A percentile compares a stretch with the other conserved stretches of the same genome.
Conservation (phyloP, 176 grass and related monocot species). For the Aegilops tauschii region DNA sequence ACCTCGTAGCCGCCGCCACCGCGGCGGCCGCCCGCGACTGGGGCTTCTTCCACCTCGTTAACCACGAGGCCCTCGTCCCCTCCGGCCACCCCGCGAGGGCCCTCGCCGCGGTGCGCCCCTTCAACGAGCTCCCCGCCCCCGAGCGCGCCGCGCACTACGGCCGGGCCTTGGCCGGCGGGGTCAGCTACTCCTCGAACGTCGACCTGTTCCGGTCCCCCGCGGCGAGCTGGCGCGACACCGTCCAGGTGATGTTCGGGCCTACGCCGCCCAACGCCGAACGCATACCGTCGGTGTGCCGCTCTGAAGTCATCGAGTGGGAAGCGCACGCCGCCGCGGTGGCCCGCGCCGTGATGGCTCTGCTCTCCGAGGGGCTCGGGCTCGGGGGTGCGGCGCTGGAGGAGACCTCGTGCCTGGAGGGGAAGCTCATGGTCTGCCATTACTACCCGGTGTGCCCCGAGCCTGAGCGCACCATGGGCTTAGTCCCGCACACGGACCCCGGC, state of each 20-base stretch:
- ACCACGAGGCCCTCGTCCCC: conserved; percentile 47
- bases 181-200: conserved; percentile 68
- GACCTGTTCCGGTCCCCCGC: conserved; percentile 61
- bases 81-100: conserved; percentile 17
- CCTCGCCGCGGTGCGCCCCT: conserved; percentile 51
- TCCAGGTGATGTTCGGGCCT: conserved; percentile 48
- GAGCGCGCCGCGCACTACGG: conserved; percentile 61
- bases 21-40: conserved; percentile 39
- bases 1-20: conserved; percentile 13
- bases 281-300: conserved; percentile 53
- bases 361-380: conserved; percentile 60
- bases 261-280: conserved; percentile 27
- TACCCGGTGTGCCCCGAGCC: conserved; percentile 84
- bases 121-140: conserved; percentile 53
- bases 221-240: conserved; percentile 82
- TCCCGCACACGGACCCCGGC: conserved; percentile 66
- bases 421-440: conserved; percentile 71
- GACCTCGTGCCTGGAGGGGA: conserved; percentile 48
- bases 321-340: conserved; percentile 22
- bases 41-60: conserved; percentile 81
- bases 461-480: conserved; percentile 58
- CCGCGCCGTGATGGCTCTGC: conserved; percentile 18
- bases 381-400: conserved; percentile 16
- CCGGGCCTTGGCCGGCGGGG: conserved; percentile 41
- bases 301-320: conserved; percentile 54